Percentiles rank a stretch among this genome's conserved stretches.
Conservation (phyloP, 495 filamentous ascomycete genomes). For the Tricharina praecox region DNA sequence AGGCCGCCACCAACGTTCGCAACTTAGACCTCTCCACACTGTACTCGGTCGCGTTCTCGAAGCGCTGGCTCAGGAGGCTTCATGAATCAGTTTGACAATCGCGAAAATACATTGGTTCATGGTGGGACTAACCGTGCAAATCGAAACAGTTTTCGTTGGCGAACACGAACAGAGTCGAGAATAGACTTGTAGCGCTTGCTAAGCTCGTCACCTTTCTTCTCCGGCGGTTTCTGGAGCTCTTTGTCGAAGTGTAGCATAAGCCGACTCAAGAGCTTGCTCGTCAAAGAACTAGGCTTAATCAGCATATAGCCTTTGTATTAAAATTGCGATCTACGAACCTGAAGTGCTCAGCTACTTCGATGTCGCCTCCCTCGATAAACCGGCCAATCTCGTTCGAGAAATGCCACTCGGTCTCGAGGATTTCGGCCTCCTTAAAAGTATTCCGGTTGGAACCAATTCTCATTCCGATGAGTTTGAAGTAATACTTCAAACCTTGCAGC, state of each 20-base stretch:
- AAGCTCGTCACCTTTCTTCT: constrained; percentile 74
- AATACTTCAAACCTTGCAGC: constrained; percentile 85
- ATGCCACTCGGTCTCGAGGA: constrained; percentile 92
- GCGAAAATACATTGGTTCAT: constrained; percentile 48
- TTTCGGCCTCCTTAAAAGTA: constrained; percentile 96
- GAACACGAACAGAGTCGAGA: constrained; percentile 83
- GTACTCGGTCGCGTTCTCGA: constrained; percentile 92
- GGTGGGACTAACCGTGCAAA: constrained; percentile 22
- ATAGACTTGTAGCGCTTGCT: constrained; percentile 92
- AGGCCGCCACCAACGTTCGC: constrained; percentile 56
- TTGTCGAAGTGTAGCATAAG: constrained; percentile 81
- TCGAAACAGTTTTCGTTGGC: constrained; percentile 72
- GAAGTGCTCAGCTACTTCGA: constrained; percentile 98
- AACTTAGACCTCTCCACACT: constrained; percentile 55
- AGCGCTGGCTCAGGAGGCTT: constrained; percentile 70
- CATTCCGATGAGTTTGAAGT: constrained; percentile 94
- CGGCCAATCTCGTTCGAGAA: constrained; percentile 85
- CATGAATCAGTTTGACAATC: constrained; percentile 27
- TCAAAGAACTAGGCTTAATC: constrained; percentile 48
- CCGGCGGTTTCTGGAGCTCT: constrained; percentile 64
- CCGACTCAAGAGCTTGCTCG: constrained; percentile 72
- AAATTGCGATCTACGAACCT: constrained; percentile 33
- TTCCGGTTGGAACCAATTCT: constrained; percentile 95
- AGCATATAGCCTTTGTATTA: not conserved
- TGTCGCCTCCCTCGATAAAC: constrained; percentile 75